Evolutionary conservation across 2,329 filamentous ascomycete species (phyloP).

Genomic region (Microsporum ferrugineum): DNA sequence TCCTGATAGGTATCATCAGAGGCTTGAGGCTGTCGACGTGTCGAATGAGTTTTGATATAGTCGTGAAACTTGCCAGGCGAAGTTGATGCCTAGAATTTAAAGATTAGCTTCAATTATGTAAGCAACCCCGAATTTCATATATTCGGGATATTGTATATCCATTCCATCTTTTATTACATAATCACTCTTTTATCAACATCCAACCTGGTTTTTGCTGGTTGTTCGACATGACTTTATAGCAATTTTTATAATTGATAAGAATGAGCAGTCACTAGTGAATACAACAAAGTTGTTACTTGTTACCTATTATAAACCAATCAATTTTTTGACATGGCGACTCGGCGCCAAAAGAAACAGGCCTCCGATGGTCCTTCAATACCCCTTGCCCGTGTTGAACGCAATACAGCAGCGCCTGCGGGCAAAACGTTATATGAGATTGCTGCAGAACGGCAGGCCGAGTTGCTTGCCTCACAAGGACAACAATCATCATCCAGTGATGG

Average conservation of each 20-base stretch:
- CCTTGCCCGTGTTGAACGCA: slow-evolving; percentile 21
- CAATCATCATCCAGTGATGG: neutral
- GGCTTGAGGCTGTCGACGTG: neutral
- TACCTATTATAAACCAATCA: neutral
- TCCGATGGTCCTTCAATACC: slow-evolving; percentile 25
- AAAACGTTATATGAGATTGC: slow-evolving; percentile 38
- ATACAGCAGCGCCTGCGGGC: slow-evolving; percentile 12
- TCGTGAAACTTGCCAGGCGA: no score
- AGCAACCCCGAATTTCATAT: no score
- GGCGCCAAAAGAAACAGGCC: slow-evolving; percentile 5
- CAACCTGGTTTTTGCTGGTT: no score
- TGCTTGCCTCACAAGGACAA: slow-evolving; percentile 11
- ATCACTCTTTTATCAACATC: no score
- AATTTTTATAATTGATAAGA: no score
- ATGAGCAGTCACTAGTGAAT: no score
- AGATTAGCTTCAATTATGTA: no score
- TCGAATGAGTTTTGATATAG: no score
- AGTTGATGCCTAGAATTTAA: no score
- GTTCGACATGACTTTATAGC: no score
- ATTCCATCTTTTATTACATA: no score
- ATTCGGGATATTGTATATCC: no score
- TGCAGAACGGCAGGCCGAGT: slow-evolving; percentile 31
- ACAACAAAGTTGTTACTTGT: neutral
- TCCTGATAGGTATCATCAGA: neutral
- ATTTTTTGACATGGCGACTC: neutral